Conservation (phyloP, 495 filamentous ascomycete genomes). For the Gamarada debralockiae region DNA sequence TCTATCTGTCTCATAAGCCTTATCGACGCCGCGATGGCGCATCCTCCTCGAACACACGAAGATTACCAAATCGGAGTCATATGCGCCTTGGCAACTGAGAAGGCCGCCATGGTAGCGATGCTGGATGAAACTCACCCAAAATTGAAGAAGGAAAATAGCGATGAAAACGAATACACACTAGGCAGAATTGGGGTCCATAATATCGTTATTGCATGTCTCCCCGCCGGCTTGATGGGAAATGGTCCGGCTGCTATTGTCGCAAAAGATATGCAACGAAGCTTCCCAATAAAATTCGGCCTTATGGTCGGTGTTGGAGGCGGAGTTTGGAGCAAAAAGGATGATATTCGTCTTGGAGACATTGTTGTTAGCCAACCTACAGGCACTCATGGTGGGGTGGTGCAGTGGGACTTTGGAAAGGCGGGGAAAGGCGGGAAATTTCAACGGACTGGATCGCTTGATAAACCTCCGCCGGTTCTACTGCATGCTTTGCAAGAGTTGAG, state of each 20-base stretch:
- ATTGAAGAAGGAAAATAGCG: slow-evolving; percentile 3
- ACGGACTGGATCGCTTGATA: slow-evolving; percentile 1
- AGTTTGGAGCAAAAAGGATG: too few relatives aligned
- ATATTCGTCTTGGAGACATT: too few relatives aligned
- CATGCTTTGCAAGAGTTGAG: slow-evolving; percentile 23
- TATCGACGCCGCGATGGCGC: too few relatives aligned
- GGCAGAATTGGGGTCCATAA: slow-evolving; percentile 22
- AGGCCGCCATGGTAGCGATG: slow-evolving; percentile 16
- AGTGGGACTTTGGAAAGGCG: slow-evolving; percentile 32
- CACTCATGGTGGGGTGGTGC: slow-evolving; percentile 11
- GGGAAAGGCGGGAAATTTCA: neutral
- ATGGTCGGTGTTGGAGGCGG: too few relatives aligned
- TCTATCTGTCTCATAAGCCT: too few relatives aligned
- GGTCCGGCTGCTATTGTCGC: neutral
- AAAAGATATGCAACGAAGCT: neutral
- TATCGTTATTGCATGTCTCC: slow-evolving; percentile 3
- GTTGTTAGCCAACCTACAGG: neutral
- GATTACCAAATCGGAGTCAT: slow-evolving; percentile 19
- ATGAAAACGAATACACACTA: slow-evolving; percentile 36
- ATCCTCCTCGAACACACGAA: neutral
- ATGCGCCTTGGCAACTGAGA: slow-evolving; percentile 12
- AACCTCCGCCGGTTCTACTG: slow-evolving; percentile 26
- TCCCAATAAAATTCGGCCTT: slow-evolving; percentile 20
- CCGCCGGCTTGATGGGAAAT: neutral
- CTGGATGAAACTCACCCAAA: slow-evolving; percentile 16